phyloP scores from a whole-genome alignment of 2,329 filamentous ascomycete species.

The Grosmannia penicillata region DNA sequence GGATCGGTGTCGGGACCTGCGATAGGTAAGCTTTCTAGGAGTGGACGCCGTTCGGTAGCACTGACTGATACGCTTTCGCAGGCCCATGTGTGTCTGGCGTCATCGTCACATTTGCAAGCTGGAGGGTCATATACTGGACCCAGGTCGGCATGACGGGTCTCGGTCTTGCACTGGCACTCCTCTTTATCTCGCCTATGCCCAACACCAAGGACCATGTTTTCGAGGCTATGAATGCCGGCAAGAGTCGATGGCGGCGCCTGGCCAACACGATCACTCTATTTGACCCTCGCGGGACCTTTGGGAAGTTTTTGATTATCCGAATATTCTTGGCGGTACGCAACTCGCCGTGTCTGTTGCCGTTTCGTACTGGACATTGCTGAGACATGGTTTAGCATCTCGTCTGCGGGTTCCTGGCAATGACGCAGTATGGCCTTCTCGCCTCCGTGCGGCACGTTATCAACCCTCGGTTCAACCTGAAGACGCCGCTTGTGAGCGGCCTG shows the following conservation, averaged over 20 bases:
- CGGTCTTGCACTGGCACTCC: conserved; percentile 14
- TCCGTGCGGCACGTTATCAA: conserved; percentile 61
- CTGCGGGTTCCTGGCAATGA: conserved; percentile 52
- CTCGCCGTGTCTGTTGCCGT: not conserved
- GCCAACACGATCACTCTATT: not conserved
- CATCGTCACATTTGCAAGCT: conserved; percentile 59
- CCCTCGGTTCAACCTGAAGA: conserved; percentile 53
- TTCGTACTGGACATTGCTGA: conserved; percentile 1
- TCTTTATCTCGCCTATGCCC: conserved; percentile 12
- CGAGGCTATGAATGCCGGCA: not conserved
- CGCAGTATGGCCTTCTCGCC: conserved; percentile 44
- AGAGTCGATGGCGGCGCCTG: not conserved
- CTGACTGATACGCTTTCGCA: too few relatives aligned
- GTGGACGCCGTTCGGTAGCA: too few relatives aligned
- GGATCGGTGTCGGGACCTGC: conserved; percentile 60
- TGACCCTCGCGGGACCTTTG: conserved; percentile 3
- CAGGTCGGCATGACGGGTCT: conserved; percentile 17
- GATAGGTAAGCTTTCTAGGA: too few relatives aligned
- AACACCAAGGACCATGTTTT: not conserved
- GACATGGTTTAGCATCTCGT: conserved; percentile 9
- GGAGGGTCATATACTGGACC: conserved; percentile 37
- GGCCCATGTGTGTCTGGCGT: conserved; percentile 57
- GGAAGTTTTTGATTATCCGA: conserved; percentile 2
- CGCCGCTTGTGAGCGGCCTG: conserved; percentile 51
- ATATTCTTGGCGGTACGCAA: too few relatives aligned